phyloP scores from a whole-genome alignment of 139 green algal species.

The Coelastrella sp. region DNA sequence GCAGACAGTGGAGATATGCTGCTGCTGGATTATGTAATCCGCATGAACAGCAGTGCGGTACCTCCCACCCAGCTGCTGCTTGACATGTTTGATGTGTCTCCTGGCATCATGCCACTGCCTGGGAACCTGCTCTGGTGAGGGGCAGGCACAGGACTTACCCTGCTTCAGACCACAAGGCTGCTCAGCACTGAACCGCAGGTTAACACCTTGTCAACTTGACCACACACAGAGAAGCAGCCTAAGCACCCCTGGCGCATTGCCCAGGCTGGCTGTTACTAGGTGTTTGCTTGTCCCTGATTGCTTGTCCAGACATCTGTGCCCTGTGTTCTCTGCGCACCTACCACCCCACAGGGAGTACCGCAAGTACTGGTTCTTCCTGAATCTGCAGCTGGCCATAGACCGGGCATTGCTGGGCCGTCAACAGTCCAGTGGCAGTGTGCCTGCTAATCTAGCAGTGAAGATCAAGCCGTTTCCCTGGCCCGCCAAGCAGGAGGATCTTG shows the following conservation, averaged over 20 bases:
- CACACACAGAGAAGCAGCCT: too few relatives aligned
- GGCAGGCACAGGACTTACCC: too few relatives aligned
- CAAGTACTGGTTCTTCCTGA: slow-evolving; percentile 85
- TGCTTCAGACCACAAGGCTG: neutral
- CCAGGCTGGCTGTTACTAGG: neutral
- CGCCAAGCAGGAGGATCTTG: slow-evolving; percentile 62
- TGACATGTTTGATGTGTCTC: slow-evolving; percentile 76
- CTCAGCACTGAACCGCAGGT: neutral
- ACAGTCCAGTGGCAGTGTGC: neutral
- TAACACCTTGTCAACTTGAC: too few relatives aligned
- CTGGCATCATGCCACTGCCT: slow-evolving; percentile 49
- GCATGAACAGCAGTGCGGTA: slow-evolving; percentile 81
- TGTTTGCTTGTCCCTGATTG: neutral
- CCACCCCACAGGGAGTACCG: slow-evolving; percentile 21
- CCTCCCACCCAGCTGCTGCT: slow-evolving; percentile 68
- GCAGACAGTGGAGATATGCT: slow-evolving; percentile 25
- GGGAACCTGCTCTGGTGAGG: slow-evolving; percentile 52
- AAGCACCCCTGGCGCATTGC: too few relatives aligned
- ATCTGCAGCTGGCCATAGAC: slow-evolving; percentile 76
- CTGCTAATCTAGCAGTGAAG: slow-evolving; percentile 34
- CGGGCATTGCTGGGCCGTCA: slow-evolving; percentile 57
- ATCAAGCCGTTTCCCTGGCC: slow-evolving; percentile 86
- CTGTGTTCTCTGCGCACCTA: neutral
- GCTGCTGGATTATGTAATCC: slow-evolving; percentile 53
- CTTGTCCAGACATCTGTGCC: neutral